Base-by-base conservation (phyloP, 192 early-diverging fungal genomes). In the Coemansia sp. region DNA sequence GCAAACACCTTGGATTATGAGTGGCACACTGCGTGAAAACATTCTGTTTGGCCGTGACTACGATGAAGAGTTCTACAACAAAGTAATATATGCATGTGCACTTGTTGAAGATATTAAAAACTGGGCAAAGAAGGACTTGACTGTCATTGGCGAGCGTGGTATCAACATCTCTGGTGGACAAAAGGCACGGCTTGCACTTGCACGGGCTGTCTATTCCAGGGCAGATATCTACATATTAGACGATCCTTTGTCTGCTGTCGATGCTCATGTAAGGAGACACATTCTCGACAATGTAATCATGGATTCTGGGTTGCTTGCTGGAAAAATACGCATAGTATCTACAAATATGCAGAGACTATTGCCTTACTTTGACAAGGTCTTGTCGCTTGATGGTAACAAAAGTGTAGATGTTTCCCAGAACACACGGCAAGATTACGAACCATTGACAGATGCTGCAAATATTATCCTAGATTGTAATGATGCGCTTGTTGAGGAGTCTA, bases 201-300 rank as follows among this genome's bases (percentile, higher is more conserved):
- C 67, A 8, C 60, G 67, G 30, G 51, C 67, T 18, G 49, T 69
- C 18, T 69, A 71, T 55, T 64, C 69, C 9, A 62, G 34, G 18
- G 69, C 69, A 0, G 69, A 71, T 51, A 41, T 71, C 48, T 71
- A 64, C 16, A 71, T 95, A 1, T 64, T 96, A 2, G 94, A 95
- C 64, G 95, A 97, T 60, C 93, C 93, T 2, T 73, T 98, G 44
- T 87, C 87, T 62, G 93, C 93, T 34, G 92, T 96, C 0, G 95
- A 97, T 78, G 88, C 87, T 6, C 84, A 87, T 59, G 86, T 88
- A 5, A 86, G 82, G 53, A 75, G 78, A 10, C 86, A 90, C 66
- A 83, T 94, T 30, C 89, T 71, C 10, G 63, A 71, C 12, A 56
- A 71, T 39, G 69, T 60, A 0, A 64, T 71, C 15, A 45, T 70